Conservation (phyloP, 805 yeast species). For the Metschnikowia cubensis region DNA sequence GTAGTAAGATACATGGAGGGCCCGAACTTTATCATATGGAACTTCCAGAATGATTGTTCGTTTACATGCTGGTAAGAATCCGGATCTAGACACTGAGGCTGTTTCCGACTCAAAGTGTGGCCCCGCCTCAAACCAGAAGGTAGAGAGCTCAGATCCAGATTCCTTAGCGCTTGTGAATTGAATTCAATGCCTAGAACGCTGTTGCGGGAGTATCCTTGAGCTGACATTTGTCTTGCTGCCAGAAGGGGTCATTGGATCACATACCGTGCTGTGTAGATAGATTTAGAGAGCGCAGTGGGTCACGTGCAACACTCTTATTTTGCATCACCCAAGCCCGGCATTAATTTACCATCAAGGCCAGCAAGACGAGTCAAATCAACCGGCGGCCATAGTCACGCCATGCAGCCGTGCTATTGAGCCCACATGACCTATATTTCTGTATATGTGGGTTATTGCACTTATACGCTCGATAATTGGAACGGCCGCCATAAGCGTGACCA, state of each 20-base stretch:
- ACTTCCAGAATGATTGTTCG: slow-evolving; percentile 50
- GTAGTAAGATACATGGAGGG: slow-evolving; percentile 60
- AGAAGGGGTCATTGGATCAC: not conserved
- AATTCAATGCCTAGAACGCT: not conserved
- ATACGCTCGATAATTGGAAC: not conserved
- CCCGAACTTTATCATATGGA: slow-evolving; percentile 55
- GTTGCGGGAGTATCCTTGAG: not conserved
- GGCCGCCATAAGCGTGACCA: no score
- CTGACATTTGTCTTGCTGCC: not conserved
- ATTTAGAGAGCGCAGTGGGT: not conserved
- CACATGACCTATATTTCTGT: not conserved
- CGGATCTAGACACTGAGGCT: slow-evolving; percentile 11
- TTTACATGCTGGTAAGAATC: not conserved
- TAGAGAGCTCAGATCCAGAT: not conserved
- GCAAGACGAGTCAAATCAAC: not conserved
- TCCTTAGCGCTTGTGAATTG: not conserved
- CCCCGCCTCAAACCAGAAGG: not conserved
- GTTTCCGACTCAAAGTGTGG: slow-evolving; percentile 7
- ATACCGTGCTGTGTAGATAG: not conserved
- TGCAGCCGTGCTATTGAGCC: not conserved
- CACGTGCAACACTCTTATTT: not conserved
- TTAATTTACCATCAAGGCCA: not conserved
- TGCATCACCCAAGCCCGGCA: not conserved
- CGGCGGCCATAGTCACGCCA: not conserved
- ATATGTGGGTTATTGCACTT: not conserved